These are phyloP conservation scores for Lipomyces yamadae DNA, from an alignment of 805 yeast species.

Conservation along the genomic window DNA sequence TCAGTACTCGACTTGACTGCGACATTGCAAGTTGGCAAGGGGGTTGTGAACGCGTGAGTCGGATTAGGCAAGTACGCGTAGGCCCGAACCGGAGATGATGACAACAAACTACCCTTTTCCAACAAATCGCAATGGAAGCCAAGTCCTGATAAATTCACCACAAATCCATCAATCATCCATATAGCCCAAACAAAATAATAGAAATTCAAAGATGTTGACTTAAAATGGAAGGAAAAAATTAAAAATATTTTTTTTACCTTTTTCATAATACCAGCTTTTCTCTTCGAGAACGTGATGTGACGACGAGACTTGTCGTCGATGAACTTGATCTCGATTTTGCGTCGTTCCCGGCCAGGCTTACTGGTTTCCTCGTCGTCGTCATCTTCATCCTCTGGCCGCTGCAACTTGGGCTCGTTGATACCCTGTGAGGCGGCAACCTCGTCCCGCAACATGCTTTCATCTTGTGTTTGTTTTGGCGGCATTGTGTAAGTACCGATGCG, in stretches of 20 bases:
- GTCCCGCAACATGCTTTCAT: slow-evolving; percentile 23
- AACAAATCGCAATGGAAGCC: background rate
- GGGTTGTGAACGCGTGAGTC: slow-evolving; percentile 18
- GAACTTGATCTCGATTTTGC: slow-evolving; percentile 96
- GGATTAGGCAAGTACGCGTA: slow-evolving; percentile 28
- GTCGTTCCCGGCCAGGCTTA: slow-evolving; percentile 58
- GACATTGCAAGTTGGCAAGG: background rate
- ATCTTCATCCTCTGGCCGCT: slow-evolving; percentile 48
- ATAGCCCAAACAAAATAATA: background rate
- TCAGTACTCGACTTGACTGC: background rate
- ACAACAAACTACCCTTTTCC: slow-evolving; percentile 6
- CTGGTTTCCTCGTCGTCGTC: slow-evolving; percentile 55
- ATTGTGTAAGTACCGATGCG: background rate
- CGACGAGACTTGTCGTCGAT: slow-evolving; percentile 97
- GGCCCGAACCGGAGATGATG: slow-evolving; percentile 16
- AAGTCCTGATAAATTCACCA: too few relatives aligned
- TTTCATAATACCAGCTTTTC: slow-evolving; percentile 99
- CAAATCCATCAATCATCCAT: background rate
- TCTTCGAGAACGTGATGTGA: slow-evolving; percentile 95
- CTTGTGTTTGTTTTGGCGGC: slow-evolving; percentile 12
- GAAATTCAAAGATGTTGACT: slow-evolving; percentile 5
- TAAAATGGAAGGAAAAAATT: slow-evolving; percentile 5
- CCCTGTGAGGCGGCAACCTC: slow-evolving; percentile 23
- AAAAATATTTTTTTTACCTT: slow-evolving; percentile 49
- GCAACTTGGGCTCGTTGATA: slow-evolving; percentile 16